These are phyloP conservation scores for Botryosphaeria dothidea DNA, from an alignment of 2,329 filamentous ascomycete genomes.

Conservation along the genomic window DNA sequence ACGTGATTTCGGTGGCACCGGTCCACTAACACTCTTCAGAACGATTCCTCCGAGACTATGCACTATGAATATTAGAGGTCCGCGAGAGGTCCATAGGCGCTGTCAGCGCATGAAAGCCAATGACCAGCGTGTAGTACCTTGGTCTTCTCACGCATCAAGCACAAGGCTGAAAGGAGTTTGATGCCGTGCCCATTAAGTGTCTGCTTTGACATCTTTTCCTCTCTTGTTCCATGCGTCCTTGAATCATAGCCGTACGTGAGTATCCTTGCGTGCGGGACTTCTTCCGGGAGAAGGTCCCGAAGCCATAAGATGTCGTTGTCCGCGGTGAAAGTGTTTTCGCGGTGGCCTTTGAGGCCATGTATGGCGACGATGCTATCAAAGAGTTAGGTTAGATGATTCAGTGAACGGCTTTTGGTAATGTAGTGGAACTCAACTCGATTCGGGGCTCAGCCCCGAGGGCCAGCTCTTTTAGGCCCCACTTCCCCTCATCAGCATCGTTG, in stretches of 20 bases:
- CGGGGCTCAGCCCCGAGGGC: background rate
- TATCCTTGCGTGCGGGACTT: constrained; percentile 35
- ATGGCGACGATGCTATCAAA: constrained; percentile 28
- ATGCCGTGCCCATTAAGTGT: constrained; percentile 38
- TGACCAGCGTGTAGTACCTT: constrained; percentile 22
- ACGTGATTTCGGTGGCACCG: background rate
- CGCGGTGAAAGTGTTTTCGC: constrained; percentile 29
- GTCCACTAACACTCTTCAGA: constrained; percentile 31
- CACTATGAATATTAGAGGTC: constrained; percentile 35
- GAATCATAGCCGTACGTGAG: constrained; percentile 40
- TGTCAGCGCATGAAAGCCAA: background rate
- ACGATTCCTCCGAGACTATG: constrained; percentile 38
- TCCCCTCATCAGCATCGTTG: background rate
- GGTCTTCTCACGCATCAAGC: constrained; percentile 28
- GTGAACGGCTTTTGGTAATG: background rate
- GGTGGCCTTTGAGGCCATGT: constrained; percentile 30
- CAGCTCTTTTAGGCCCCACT: background rate
- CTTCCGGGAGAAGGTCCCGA: constrained; percentile 26
- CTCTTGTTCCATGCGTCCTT: constrained; percentile 28
- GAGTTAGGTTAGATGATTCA: background rate
- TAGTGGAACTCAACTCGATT: background rate
- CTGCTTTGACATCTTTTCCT: constrained; percentile 25
- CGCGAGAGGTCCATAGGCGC: constrained; percentile 26
- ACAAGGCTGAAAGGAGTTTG: constrained; percentile 37
- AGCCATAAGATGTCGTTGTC: constrained; percentile 27